A percentile compares a stretch with the other conserved stretches of the same genome.
phyloP scores from a whole-genome alignment of 192 early-diverging fungal genomes.

The Phlyctochytrium planicorne region DNA sequence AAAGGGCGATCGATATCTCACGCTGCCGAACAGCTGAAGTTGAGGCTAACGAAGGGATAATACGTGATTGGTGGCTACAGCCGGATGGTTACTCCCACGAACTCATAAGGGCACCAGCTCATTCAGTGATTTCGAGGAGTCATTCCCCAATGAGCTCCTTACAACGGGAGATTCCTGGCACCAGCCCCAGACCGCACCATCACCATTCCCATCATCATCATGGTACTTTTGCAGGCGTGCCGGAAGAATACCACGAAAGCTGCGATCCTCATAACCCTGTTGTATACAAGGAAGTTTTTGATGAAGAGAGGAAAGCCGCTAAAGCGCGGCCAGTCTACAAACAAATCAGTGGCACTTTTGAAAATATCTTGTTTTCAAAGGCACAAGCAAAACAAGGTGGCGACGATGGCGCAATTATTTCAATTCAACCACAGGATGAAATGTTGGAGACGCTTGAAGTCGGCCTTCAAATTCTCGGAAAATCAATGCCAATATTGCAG shows the following conservation, averaged over 20 bases:
- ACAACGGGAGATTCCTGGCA: background rate
- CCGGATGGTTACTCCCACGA: background rate
- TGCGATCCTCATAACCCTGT: background rate
- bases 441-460: background rate
- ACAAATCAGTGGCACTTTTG: background rate
- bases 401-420: background rate
- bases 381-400: background rate
- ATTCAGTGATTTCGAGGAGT: background rate
- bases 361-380: background rate
- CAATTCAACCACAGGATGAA: background rate
- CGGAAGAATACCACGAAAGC: background rate
- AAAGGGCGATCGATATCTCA: background rate
- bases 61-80: slow-evolving; percentile 4
- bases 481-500: no score
- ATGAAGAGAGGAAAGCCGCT: background rate
- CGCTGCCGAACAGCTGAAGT: background rate
- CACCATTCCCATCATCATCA: slow-evolving; percentile 1
- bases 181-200: background rate
- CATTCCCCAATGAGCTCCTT: background rate
- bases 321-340: background rate
- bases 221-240: background rate
- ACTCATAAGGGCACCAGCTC: background rate
- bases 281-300: background rate
- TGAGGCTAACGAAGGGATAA: background rate
- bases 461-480: background rate